Evolutionary conservation across 352 stramenopile genomes (phyloP).

Genomic region (Halophytophthora polymorphica): DNA sequence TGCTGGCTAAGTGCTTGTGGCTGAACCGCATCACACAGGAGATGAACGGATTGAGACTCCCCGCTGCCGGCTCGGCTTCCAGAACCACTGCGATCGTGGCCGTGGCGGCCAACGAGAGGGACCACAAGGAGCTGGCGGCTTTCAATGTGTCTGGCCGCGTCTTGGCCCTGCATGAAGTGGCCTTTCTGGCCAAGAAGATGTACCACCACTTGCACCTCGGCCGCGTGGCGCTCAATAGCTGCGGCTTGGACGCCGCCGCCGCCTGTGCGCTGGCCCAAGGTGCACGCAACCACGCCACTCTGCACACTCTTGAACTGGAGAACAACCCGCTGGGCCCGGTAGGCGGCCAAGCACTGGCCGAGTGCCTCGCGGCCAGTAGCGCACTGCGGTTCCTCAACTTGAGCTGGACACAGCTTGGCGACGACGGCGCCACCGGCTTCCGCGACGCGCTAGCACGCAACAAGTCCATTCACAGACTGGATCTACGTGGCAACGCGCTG

Average conservation of each 20-base stretch:
- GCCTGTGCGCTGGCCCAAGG: conserved; percentile 57
- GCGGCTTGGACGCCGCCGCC: conserved; percentile 45
- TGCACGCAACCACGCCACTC: conserved; percentile 56
- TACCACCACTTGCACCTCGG: conserved; percentile 65
- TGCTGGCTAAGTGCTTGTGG: conserved; percentile 60
- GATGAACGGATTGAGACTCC: conserved; percentile 53
- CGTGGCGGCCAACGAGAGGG: conserved; percentile 12
- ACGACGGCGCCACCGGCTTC: conserved; percentile 51
- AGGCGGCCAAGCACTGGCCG: conserved; percentile 51
- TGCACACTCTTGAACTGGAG: conserved; percentile 65
- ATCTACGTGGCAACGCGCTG: conserved; percentile 69
- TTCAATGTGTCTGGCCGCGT: conserved; percentile 49
- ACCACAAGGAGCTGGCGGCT: conserved; percentile 28
- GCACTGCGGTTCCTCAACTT: conserved; percentile 68
- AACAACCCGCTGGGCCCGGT: conserved; percentile 53
- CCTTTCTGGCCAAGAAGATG: conserved; percentile 68
- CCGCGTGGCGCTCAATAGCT: conserved; percentile 59
- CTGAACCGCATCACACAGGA: conserved; percentile 62
- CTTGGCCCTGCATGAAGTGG: conserved; percentile 54
- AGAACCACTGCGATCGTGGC: conserved; percentile 10
- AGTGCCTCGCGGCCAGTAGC: conserved; percentile 56
- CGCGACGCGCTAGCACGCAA: conserved; percentile 45
- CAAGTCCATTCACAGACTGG: conserved; percentile 44
- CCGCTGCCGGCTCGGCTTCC: conserved; percentile 8
- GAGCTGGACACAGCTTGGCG: conserved; percentile 72